These are phyloP conservation scores for Pulveroboletus sp. DNA, from an alignment of 768 basidiomycete genomes.

Conservation along the genomic window DNA sequence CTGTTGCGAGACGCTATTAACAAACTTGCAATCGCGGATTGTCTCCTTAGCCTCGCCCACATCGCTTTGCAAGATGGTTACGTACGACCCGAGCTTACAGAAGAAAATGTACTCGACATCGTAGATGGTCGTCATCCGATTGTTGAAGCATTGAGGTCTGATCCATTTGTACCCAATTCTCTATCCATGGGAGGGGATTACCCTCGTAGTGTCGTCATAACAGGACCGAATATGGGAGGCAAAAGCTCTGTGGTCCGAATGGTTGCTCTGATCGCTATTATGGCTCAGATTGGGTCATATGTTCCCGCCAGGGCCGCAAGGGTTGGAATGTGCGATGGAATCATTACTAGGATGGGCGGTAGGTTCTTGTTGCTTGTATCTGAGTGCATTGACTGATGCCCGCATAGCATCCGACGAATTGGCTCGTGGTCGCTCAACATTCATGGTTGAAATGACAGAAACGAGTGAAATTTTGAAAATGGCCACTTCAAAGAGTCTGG, in stretches of 20 bases:
- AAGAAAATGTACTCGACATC: slow-evolving; percentile 66
- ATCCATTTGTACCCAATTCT: slow-evolving; percentile 86
- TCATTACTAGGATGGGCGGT: slow-evolving; percentile 91
- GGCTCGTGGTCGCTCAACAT: slow-evolving; percentile 81
- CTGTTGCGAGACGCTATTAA: slow-evolving; percentile 71
- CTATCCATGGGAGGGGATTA: slow-evolving; percentile 55
- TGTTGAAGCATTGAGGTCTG: slow-evolving; percentile 70
- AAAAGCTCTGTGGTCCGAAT: slow-evolving; percentile 84
- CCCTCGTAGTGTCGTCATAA: slow-evolving; percentile 64
- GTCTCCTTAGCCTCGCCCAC: slow-evolving; percentile 77
- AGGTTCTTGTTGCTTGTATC: slow-evolving; percentile 17
- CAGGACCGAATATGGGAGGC: slow-evolving; percentile 83
- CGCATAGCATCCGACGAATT: slow-evolving; percentile 79
- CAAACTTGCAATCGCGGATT: slow-evolving; percentile 81
- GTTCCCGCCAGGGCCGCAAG: slow-evolving; percentile 77
- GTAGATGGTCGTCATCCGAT: slow-evolving; percentile 89
- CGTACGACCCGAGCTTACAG: slow-evolving; percentile 69
- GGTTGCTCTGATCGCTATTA: slow-evolving; percentile 69
- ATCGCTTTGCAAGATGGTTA: slow-evolving; percentile 76
- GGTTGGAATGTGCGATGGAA: slow-evolving; percentile 76
- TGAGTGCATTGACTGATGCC: not conserved
- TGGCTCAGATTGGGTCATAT: slow-evolving; percentile 88
- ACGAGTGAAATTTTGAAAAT: slow-evolving; percentile 83
- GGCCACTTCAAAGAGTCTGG: slow-evolving; percentile 70
- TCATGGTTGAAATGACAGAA: slow-evolving; percentile 96